phyloP scores from a whole-genome alignment of 2,329 filamentous ascomycete species.

The Pestalotiopsis sp. region DNA sequence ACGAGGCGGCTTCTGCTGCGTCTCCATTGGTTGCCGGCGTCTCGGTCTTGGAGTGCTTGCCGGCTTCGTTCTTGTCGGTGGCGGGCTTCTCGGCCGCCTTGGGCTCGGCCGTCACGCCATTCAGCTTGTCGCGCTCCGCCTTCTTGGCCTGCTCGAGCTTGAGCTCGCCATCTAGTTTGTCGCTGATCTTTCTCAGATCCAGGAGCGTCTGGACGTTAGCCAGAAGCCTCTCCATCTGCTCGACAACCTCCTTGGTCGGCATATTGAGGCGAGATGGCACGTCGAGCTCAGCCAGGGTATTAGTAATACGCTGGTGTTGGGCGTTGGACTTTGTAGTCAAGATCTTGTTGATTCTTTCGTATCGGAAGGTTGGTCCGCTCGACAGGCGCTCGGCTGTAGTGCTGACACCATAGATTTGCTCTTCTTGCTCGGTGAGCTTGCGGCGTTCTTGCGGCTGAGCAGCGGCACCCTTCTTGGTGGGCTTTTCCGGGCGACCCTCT shows the following conservation, averaged over 20 bases:
- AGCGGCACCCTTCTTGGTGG: constrained; percentile 49
- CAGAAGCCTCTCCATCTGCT: constrained; percentile 72
- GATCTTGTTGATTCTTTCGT: constrained; percentile 78
- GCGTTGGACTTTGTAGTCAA: constrained; percentile 77
- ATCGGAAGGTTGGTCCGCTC: constrained; percentile 87
- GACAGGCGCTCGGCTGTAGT: constrained; percentile 79
- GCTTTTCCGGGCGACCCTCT: constrained; percentile 41
- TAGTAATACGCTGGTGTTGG: constrained; percentile 75
- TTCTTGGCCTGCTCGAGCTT: constrained; percentile 62
- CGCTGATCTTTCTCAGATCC: constrained; percentile 73
- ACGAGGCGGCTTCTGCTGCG: not conserved
- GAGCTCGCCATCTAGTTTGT: constrained; percentile 77
- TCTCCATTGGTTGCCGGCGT: constrained; percentile 1
- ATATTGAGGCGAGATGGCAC: constrained; percentile 72
- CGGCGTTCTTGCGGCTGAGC: constrained; percentile 59
- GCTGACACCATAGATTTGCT: constrained; percentile 82
- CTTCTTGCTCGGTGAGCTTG: constrained; percentile 75
- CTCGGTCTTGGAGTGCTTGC: constrained; percentile 6
- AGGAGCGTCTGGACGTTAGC: constrained; percentile 69
- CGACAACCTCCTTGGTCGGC: constrained; percentile 73
- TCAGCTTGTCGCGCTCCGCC: constrained; percentile 50
- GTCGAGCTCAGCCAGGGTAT: constrained; percentile 72
- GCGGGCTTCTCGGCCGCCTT: not conserved
- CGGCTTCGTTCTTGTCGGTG: constrained; percentile 17
- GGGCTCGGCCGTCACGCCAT: constrained; percentile 19